These are phyloP conservation scores for Tuber umbilicatum DNA, from an alignment of 495 filamentous ascomycete species.

Conservation along the genomic window DNA sequence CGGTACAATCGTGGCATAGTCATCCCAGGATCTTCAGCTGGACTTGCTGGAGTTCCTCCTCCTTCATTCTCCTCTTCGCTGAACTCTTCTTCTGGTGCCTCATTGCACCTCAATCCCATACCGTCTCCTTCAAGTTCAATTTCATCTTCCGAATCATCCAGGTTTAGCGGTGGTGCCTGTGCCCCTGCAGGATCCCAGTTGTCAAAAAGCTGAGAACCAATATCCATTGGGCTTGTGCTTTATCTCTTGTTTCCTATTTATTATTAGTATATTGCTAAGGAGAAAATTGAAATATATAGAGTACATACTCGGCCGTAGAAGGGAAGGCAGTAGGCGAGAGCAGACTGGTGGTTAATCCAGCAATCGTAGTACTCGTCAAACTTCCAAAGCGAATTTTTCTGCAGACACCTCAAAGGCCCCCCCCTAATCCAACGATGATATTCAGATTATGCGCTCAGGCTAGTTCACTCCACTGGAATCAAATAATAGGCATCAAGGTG, in stretches of 20 bases:
- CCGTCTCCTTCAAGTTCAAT: not conserved
- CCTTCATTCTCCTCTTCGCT: not conserved
- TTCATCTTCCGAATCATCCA: slow-evolving; percentile 4
- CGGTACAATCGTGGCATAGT: not conserved
- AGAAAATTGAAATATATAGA: not conserved
- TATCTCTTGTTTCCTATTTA: not conserved
- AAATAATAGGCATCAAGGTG: not conserved
- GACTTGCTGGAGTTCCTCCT: too few relatives aligned
- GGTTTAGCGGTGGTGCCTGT: not conserved
- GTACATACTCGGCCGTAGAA: not conserved
- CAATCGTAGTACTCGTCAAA: too few relatives aligned
- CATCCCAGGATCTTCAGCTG: too few relatives aligned
- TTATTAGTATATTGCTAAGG: not conserved
- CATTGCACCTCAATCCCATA: not conserved
- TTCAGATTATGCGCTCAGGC: not conserved
- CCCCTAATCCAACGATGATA: not conserved
- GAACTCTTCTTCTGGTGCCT: not conserved
- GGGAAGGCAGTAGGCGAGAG: too few relatives aligned
- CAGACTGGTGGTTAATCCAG: too few relatives aligned
- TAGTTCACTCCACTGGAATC: not conserved
- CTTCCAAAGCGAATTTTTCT: too few relatives aligned
- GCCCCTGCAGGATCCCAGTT: not conserved
- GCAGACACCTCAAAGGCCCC: too few relatives aligned
- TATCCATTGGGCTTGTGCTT: not conserved
- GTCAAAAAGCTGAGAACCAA: not conserved